Base-by-base conservation (phyloP, 495 filamentous ascomycete species). In the Xylaria scruposa region DNA sequence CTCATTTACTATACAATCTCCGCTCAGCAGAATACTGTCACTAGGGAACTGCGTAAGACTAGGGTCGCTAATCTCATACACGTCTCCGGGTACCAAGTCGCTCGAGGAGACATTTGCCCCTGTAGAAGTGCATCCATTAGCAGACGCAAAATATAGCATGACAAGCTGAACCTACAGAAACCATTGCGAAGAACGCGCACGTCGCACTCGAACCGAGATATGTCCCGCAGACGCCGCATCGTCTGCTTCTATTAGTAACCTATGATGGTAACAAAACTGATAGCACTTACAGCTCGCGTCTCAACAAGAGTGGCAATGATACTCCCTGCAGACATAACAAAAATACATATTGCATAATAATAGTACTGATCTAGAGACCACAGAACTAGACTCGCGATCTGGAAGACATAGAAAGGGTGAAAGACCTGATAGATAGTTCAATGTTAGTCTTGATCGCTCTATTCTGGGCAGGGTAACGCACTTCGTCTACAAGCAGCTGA, bases 1-100 rank as follows among this genome's bases (percentile, higher is more conserved):
- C 80, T 99, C 97, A 79, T 99, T 99, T 71, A 99, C 94, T 73
- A 99, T 98, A 80, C 94, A 97, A 80, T 99, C 97, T 31, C 97
- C 97, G 67, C 93, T 92, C 6, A 99, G 83, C 9, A 99, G 84
- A 47, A 99, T 85, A 78, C 95, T 97, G 81, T 99, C 97, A 76
- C 94, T 94, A 13, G 97, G 97, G 75, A 97, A 93, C 75, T 97
- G 92, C n/a, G 90, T 89, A 36, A 99, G 84, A n/a, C 90, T 95
- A 17, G 95, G 97, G 80, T 99, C 97, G 67, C 96, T 97, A 53
- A 98, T 89, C 81, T 99, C 97, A 79, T 97, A 99, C 5, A 99
- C 92, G 80, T 99, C 97, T 17, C 97, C 97, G 56, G 97, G 97
- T 33, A 97, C 94, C 17, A 99, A 86, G 75, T 98, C 94, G 72